Percentiles rank a stretch among this genome's conserved stretches.
These are phyloP conservation scores for Novymonas esmeraldas DNA, from an alignment of 208 protist species.

Conservation along the genomic window DNA sequence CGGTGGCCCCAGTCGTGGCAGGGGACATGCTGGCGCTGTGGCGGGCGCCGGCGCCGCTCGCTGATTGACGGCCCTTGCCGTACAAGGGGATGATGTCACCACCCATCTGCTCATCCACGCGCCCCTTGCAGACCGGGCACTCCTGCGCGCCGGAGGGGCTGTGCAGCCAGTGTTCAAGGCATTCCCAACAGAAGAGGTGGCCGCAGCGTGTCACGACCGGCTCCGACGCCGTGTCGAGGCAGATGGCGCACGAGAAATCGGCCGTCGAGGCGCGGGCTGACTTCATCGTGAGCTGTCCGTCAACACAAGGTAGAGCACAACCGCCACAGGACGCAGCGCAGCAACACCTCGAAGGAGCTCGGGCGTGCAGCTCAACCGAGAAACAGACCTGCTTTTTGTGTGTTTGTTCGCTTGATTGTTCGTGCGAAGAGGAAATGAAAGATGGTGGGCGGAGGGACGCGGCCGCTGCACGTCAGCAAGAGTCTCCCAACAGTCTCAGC, in stretches of 20 bases:
- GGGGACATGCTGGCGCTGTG: background rate
- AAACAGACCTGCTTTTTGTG: too few species aligned
- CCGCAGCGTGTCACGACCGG: conserved; percentile 87
- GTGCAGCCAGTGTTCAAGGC: conserved; percentile 78
- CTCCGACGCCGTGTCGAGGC: conserved; percentile 66
- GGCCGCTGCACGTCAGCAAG: too few species aligned
- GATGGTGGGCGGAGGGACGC: too few species aligned
- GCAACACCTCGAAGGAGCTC: too few species aligned
- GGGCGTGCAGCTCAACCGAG: too few species aligned
- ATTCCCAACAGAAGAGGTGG: conserved; percentile 88
- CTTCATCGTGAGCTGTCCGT: conserved; percentile 11
- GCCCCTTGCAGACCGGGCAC: conserved; percentile 83
- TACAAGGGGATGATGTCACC: conserved; percentile 88
- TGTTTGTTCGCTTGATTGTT: too few species aligned
- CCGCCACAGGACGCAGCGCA: too few species aligned
- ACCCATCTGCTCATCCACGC: conserved; percentile 46
- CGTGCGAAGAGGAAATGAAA: too few species aligned
- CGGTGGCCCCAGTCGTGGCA: background rate
- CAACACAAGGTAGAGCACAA: background rate
- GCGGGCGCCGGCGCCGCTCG: conserved; percentile 5
- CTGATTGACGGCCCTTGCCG: conserved; percentile 47
- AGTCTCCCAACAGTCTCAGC: too few species aligned
- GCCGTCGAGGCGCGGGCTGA: conserved; percentile 23
- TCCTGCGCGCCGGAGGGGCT: conserved; percentile 41
- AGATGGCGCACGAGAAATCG: conserved; percentile 85